phyloP scores from a whole-genome alignment of 106 monocot genomes.

The Cymbidium sinense region DNA sequence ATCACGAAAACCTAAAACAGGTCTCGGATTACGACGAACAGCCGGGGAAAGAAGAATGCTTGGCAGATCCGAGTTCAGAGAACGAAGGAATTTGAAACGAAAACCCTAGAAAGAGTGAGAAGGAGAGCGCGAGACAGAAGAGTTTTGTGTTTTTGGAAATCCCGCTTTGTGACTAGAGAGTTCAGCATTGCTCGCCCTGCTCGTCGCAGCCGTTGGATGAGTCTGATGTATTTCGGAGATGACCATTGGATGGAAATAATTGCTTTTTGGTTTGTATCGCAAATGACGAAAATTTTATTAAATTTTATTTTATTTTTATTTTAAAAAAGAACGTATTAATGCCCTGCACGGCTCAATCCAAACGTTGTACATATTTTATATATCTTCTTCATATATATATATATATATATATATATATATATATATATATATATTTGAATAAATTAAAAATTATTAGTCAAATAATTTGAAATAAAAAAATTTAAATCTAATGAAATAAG shows the following conservation, averaged over 20 bases:
- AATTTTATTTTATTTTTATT: too few species aligned
- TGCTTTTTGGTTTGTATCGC: not conserved
- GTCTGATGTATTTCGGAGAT: not conserved
- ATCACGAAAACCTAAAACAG: not conserved
- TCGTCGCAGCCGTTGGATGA: not conserved
- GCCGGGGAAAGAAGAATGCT: constrained; percentile 1
- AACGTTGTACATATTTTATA: too few species aligned
- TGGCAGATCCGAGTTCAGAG: not conserved
- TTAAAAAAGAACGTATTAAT: too few species aligned
- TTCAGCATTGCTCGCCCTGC: not conserved
- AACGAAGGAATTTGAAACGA: constrained; percentile 11
- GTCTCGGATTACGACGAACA: not conserved
- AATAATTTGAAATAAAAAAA: too few species aligned
- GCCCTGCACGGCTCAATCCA: not conserved
- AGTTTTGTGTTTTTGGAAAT: constrained; percentile 7
- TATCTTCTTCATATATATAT: too few species aligned
- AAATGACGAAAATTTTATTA: not conserved
- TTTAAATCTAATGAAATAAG: too few species aligned
- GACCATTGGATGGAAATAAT: constrained; percentile 1
- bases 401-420: too few species aligned
- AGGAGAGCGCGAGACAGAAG: not conserved
- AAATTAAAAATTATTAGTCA: too few species aligned
- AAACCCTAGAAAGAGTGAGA: constrained; percentile 17
- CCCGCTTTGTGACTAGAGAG: not conserved
- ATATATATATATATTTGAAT: too few species aligned